A percentile compares a stretch with the other conserved stretches of the same genome.
Conservation (phyloP, 306 rosid species). For the Neltuma alba region DNA sequence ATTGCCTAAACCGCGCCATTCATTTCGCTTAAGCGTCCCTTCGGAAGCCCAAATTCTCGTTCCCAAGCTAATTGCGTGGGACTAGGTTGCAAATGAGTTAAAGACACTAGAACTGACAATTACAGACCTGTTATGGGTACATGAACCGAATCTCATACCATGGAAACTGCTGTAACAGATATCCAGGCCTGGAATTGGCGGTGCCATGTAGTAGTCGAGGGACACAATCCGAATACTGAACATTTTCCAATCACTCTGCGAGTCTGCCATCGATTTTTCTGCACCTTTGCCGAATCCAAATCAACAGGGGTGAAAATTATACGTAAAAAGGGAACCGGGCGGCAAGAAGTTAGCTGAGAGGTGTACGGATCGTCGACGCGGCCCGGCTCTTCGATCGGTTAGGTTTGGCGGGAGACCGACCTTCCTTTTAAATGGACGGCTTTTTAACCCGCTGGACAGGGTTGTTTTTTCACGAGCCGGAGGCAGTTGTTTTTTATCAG, state of each 20-base stretch:
- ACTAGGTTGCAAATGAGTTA: neutral
- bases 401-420: no score
- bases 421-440: no score
- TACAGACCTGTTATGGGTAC: neutral
- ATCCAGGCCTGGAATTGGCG: constrained; percentile 68
- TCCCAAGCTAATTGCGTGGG: neutral
- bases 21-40: neutral
- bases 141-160: constrained; percentile 45
- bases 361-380: neutral
- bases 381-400: no score
- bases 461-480: no score
- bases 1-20: neutral
- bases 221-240: constrained; percentile 83
- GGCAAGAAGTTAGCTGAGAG: neutral
- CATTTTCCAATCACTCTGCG: constrained; percentile 41
- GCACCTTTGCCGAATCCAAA: neutral
- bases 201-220: constrained; percentile 80
- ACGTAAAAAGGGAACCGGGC: neutral
- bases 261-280: constrained; percentile 42
- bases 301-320: neutral
- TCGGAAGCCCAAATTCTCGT: neutral
- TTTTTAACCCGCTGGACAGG: no score
- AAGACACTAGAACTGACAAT: neutral
- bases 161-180: constrained; percentile 84
- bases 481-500: no score